Evolutionary conservation across 176 grass and related monocot species (phyloP), one percentile per base, ranked within the genome.

Genomic region (Juncus inflexus): DNA sequence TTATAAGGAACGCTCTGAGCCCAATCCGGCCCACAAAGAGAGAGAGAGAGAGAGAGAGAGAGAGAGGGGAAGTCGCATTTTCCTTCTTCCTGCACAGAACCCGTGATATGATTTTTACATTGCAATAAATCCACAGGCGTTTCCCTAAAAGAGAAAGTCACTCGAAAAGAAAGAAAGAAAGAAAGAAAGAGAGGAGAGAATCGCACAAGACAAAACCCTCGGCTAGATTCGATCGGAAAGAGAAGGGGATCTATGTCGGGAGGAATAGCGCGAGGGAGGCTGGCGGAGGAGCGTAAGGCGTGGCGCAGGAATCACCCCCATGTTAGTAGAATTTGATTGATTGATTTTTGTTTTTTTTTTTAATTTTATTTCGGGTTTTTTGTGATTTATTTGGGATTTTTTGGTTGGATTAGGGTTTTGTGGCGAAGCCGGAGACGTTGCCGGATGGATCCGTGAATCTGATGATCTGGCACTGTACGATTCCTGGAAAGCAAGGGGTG

Each of bases 261-360:
- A 15, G 91, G 91, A 28, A 91, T 96, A 38, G 91, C 91, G 5
- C 79, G 91, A 39, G 87, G 84, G 40, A 87, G 91, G 55, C 87
- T 96, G 70, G 79, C 91, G 6, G 91, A 96, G 82, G 91, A 96
- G 87, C 87, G 91, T 58, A 96, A 91, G 79, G 87, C 91, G 0
- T 91, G 91, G 91, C 76, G 91, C 3, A 96, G 70, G 87, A 96
- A 96, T 70, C 91, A 96, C 75, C 91, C 91, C 35, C 91, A 96
- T 61, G 91, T 96, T 39, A 13, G 81, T 58, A 54, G 60, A 54
- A 37, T 53, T 40, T 58, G 9, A 55, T 55, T 35, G 19, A 28
- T 40, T 38, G 13, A 2, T 9, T 4, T 11, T 76, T 81, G 67
- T 81, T 84, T 66, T 35, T 7, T 43, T 69, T 60, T 28, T 59